Percentiles rank a stretch among this genome's conserved stretches.
Evolutionary conservation across 2,329 filamentous ascomycete species (phyloP).

Genomic region (Immersiporthe knoxdaviesiana): DNA sequence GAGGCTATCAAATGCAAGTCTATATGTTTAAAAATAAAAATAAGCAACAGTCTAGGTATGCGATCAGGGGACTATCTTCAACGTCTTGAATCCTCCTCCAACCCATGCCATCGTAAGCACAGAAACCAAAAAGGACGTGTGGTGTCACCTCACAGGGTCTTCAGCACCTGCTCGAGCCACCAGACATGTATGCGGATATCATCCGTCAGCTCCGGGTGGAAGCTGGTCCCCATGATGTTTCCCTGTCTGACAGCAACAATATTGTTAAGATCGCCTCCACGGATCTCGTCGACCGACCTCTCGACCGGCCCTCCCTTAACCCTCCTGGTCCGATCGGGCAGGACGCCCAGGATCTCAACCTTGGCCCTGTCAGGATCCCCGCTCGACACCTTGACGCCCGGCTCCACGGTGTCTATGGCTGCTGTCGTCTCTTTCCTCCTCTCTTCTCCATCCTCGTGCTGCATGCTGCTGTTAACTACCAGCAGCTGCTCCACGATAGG

Average conservation of each 20-base stretch:
- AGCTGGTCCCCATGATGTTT: conserved; percentile 92
- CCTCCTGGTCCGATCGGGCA: conserved; percentile 45
- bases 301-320: conserved; percentile 43
- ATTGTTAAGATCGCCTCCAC: conserved; percentile 58
- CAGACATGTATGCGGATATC: conserved; percentile 89
- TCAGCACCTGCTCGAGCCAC: conserved; percentile 79
- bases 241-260: conserved; percentile 89
- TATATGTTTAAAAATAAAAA: neutral
- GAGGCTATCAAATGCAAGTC: neutral
- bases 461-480: neutral
- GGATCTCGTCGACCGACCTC: conserved; percentile 39
- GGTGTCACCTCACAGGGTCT: conserved; percentile 32
- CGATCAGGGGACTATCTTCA: neutral
- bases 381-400: conserved; percentile 40
- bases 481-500: conserved; percentile 88
- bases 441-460: neutral
- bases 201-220: conserved; percentile 89
- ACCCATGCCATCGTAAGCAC: neutral
- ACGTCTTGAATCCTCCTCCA: neutral
- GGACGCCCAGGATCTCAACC: conserved; percentile 57
- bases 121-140: neutral
- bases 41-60: neutral
- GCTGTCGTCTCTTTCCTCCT: neutral
- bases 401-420: conserved; percentile 41
- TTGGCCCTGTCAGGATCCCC: conserved; percentile 30